These are phyloP conservation scores for Trichophyton mentagrophytes DNA, from an alignment of 2,329 filamentous ascomycete species.

Conservation along the genomic window DNA sequence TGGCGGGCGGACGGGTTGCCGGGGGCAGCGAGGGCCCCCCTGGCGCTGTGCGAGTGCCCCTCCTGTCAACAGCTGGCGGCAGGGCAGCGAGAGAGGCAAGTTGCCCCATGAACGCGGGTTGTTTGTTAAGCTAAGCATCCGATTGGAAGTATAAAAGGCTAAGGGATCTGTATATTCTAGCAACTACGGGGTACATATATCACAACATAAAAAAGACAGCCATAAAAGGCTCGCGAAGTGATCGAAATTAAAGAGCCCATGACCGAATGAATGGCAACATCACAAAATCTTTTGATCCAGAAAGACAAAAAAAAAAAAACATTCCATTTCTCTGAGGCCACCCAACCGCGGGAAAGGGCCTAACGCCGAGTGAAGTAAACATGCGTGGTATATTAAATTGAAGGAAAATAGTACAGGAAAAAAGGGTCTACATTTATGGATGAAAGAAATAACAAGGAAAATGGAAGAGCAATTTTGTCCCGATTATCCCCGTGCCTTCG, in stretches of 20 bases:
- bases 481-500: not conserved
- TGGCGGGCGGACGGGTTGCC: not conserved
- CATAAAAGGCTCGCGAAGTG: not conserved
- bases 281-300: not conserved
- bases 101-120: not conserved
- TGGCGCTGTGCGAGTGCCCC: not conserved
- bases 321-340: not conserved
- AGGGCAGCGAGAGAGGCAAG: not conserved
- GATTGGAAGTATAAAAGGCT: too few relatives aligned
- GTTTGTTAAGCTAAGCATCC: too few relatives aligned
- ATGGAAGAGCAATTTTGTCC: not conserved
- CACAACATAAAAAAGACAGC: not conserved
- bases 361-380: not conserved
- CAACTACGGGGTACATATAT: not conserved
- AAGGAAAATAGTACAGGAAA: not conserved
- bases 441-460: not conserved
- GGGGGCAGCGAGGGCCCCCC: not conserved
- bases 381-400: slow-evolving; percentile 1
- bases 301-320: not conserved
- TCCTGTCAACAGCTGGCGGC: not conserved
- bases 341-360: not conserved
- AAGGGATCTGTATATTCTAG: not conserved
- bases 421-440: not conserved
- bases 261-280: not conserved
- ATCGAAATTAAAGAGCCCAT: not conserved